These are phyloP conservation scores for Xylaria sp. DNA, from an alignment of 2,329 filamentous ascomycete genomes.

Conservation along the genomic window DNA sequence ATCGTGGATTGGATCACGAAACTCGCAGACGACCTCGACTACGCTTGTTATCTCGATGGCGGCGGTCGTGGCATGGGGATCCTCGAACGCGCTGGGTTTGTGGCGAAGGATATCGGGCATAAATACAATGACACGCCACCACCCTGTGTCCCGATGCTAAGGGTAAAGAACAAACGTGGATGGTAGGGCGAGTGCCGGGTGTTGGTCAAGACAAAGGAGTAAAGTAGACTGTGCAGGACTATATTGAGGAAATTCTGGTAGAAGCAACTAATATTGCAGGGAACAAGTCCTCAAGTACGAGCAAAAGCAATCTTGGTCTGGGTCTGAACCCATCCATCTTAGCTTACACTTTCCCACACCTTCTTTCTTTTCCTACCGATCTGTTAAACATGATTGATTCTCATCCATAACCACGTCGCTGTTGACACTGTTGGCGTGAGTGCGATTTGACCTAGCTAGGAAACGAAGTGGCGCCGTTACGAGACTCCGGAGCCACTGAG, in stretches of 20 bases:
- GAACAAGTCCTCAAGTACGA: slow-evolving; percentile 12
- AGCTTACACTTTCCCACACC: slow-evolving; percentile 22
- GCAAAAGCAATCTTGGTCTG: slow-evolving; percentile 16
- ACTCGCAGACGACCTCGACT: slow-evolving; percentile 32
- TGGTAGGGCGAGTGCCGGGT: not conserved
- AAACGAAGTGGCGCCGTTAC: not conserved
- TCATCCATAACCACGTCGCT: not conserved
- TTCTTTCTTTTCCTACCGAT: slow-evolving; percentile 1
- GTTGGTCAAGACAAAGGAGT: not conserved
- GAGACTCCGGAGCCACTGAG: not conserved
- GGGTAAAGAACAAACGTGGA: slow-evolving; percentile 20
- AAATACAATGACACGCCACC: slow-evolving; percentile 33
- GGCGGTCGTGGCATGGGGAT: slow-evolving; percentile 35
- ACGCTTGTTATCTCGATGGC: slow-evolving; percentile 36
- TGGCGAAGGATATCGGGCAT: slow-evolving; percentile 31
- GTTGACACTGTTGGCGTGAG: slow-evolving; percentile 6
- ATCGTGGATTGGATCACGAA: slow-evolving; percentile 32
- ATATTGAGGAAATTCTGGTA: slow-evolving; percentile 21
- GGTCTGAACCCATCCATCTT: slow-evolving; percentile 9
- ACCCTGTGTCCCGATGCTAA: slow-evolving; percentile 35
- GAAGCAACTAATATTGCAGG: slow-evolving; percentile 20
- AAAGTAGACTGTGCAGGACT: slow-evolving; percentile 7
- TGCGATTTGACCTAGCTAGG: not conserved
- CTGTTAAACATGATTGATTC: slow-evolving; percentile 5
- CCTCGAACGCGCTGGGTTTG: slow-evolving; percentile 32